Evolutionary conservation across 768 basidiomycete genomes (phyloP), one percentile per base, ranked within the genome.

Genomic region (Cystobasidiopsis lactophilus): DNA sequence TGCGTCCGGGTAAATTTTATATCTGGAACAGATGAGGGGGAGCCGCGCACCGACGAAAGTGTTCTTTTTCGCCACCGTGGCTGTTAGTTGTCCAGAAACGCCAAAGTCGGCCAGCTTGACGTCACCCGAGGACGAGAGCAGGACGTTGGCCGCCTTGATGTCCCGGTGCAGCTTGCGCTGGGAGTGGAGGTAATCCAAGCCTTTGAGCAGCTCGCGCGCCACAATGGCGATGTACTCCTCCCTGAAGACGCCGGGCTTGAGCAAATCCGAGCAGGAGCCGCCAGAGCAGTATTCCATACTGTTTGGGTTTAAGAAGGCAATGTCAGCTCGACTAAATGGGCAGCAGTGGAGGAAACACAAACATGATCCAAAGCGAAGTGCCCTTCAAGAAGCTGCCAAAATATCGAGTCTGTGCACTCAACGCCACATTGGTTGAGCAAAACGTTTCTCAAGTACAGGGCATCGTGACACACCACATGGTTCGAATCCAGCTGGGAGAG

Each of bases 211-310:
- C 67, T 98, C 93, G 45, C 84, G 77, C 43, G 85, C 77, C 60
- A 98, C 82, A 65, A 96, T 96, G 5, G 91, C 93, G 59, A 98
- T 96, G 63, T 98, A 95, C 64, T 98, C 93, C 71, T 98, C 93
- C 57, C 85, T 74, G 67, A 98, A 95, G 2, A 86, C 82, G 13
- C 93, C 93, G 1, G 91, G 85, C 71, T 96, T 96, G 69, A 89
- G 89, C 67, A 96, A 70, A 72, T 95, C 91, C 33, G 86, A 89
- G 69, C 91, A 96, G 52, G 88, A 93, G 52, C 93, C 93, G 47
- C 91, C 93, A 3, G 88, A 88, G 63, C 93, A 96, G 66, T 95
- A 98, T 66, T 71, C 69, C 62, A 60, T 60, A 26, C 52, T 84
- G 33, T 16, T 7, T 7, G 33, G 9, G 65, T 96, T 98, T 91